These are phyloP conservation scores for Erythrobasidium hasegawianum DNA, from an alignment of 1,284 basidiomycete genomes.

Conservation along the genomic window DNA sequence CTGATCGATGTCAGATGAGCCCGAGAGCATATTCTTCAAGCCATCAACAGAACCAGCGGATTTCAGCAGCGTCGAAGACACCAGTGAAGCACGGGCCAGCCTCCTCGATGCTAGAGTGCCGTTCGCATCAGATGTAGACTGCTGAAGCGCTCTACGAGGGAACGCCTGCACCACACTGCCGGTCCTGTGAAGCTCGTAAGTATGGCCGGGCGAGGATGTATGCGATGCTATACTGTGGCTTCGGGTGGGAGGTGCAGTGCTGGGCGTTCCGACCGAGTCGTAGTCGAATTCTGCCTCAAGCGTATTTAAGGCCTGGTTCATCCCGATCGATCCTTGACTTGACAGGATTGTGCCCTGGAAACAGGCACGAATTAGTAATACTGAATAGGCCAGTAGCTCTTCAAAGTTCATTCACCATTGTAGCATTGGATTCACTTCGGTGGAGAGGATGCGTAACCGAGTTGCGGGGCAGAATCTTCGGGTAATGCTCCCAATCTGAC, in stretches of 20 bases:
- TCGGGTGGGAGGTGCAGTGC: constrained; percentile 12
- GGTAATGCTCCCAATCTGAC: background rate
- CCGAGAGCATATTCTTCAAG: constrained; percentile 1
- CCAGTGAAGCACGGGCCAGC: constrained; percentile 20
- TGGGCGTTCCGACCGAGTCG: constrained; percentile 7
- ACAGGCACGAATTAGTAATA: too few species aligned
- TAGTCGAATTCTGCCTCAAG: constrained; percentile 17
- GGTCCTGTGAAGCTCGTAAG: constrained; percentile 21
- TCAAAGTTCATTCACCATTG: too few species aligned
- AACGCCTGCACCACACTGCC: constrained; percentile 14
- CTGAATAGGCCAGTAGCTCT: too few species aligned
- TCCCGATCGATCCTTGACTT: background rate
- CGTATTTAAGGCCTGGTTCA: constrained; percentile 13
- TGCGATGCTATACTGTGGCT: constrained; percentile 21
- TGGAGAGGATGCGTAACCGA: background rate
- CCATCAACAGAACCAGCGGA: constrained; percentile 18
- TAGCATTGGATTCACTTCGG: constrained; percentile 11
- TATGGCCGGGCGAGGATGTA: constrained; percentile 21
- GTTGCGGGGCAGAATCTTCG: background rate
- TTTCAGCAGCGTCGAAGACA: constrained; percentile 21
- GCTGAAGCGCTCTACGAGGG: background rate
- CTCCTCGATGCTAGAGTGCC: constrained; percentile 3
- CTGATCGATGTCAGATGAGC: background rate
- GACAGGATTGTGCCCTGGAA: constrained; percentile 19
- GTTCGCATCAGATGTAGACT: background rate